Percentiles rank a stretch among this genome's conserved stretches.
phyloP scores from a whole-genome alignment of 2,329 filamentous ascomycete species.

The Paraphaeosphaeria sporulosa region DNA sequence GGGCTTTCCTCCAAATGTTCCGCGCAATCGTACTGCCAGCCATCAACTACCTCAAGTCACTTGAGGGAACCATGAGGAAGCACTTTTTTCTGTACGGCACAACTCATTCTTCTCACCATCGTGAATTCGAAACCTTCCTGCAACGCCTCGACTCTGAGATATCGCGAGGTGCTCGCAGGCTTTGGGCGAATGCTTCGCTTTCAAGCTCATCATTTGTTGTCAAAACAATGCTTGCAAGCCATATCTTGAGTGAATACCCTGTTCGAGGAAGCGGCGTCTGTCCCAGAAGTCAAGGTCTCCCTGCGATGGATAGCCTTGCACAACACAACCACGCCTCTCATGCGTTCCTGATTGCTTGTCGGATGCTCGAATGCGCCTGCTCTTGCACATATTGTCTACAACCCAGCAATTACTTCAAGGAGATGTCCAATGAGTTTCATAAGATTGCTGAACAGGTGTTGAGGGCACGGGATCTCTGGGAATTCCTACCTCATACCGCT shows the following conservation, averaged over 20 bases:
- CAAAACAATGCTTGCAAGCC: not conserved
- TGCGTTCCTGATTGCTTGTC: not conserved
- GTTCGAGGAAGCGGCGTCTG: not conserved
- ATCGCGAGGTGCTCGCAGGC: not conserved
- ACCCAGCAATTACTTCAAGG: not conserved
- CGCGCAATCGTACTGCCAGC: not conserved
- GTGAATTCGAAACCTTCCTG: not conserved
- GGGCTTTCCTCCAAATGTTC: not conserved
- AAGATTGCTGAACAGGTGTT: not conserved
- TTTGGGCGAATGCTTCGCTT: not conserved
- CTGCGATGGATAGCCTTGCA: not conserved
- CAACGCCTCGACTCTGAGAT: not conserved
- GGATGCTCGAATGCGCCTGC: not conserved
- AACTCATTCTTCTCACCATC: not conserved
- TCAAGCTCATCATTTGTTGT: not conserved
- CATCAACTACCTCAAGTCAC: not conserved
- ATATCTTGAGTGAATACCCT: not conserved
- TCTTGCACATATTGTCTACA: not conserved
- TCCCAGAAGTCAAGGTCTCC: not conserved
- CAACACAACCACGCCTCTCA: not conserved
- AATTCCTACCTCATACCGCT: not conserved
- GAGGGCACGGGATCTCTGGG: not conserved
- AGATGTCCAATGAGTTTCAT: not conserved
- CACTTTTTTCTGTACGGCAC: not conserved
- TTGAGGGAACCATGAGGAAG: not conserved